Evolutionary conservation across 768 basidiomycete species (phyloP).

Genomic region (Gautieria morchelliformis): DNA sequence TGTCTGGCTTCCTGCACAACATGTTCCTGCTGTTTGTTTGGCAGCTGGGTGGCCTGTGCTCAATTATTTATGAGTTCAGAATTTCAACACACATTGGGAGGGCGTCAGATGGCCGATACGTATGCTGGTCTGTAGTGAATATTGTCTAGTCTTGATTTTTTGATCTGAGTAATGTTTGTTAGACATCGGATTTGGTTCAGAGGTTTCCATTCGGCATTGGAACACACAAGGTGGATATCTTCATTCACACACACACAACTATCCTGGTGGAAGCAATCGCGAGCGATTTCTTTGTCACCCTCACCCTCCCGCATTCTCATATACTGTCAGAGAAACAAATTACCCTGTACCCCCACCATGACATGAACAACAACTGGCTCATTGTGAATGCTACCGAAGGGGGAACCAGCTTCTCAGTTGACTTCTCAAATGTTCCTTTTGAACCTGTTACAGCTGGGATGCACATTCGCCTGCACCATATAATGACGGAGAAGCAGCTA

Average conservation of each 20-base stretch:
- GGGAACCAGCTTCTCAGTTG: conserved; percentile 23
- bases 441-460: conserved; percentile 53
- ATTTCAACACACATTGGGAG: conserved; percentile 91
- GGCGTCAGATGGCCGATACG: conserved; percentile 87
- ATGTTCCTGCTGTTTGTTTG: too few species aligned
- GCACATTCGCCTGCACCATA: conserved; percentile 76
- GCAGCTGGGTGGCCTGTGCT: too few species aligned
- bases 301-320: background rate
- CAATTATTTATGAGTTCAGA: conserved; percentile 99
- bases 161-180: background rate
- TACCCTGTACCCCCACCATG: conserved; percentile 98
- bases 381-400: conserved; percentile 66
- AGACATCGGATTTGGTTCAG: conserved; percentile 84
- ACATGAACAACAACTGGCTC: conserved; percentile 90
- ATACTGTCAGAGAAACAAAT: conserved; percentile 80
- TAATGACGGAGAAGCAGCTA: conserved; percentile 70
- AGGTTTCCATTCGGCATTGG: conserved; percentile 75
- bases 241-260: conserved; percentile 87
- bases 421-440: conserved; percentile 46
- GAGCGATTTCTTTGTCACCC: conserved; percentile 20
- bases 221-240: conserved; percentile 99
- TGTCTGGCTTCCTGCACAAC: too few species aligned
- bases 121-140: conserved; percentile 54
- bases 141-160: background rate
- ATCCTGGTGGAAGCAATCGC: conserved; percentile 89